Conservation (phyloP, 768 basidiomycete genomes). For the Pseudohyphozyma bogoriensis region DNA sequence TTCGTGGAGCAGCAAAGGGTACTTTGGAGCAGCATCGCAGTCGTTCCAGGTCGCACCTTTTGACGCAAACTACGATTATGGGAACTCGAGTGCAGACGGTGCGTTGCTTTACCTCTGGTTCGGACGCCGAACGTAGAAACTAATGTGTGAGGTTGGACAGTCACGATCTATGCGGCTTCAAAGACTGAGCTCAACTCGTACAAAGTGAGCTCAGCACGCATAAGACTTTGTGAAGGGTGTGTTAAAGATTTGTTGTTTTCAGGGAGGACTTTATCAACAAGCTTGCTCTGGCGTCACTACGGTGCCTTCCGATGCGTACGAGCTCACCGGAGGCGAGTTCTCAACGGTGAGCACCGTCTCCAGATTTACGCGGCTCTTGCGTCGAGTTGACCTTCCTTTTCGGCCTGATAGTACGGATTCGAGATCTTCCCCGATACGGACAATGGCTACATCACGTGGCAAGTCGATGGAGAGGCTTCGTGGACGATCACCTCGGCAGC, state of each 20-base stretch:
- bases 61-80: constrained; percentile 47
- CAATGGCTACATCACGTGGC: constrained; percentile 74
- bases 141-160: neutral
- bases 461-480: constrained; percentile 49
- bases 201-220: no score
- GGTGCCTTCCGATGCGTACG: constrained; percentile 51
- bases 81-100: constrained; percentile 47
- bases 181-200: constrained; percentile 18
- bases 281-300: constrained; percentile 57
- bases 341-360: constrained; percentile 36
- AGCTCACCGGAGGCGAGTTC: constrained; percentile 44
- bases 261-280: constrained; percentile 63
- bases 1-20: neutral
- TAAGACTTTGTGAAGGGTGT: no score
- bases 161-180: neutral
- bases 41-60: constrained; percentile 68
- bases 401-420: constrained; percentile 49
- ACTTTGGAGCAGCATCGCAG: constrained; percentile 60
- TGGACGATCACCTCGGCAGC: constrained; percentile 62
- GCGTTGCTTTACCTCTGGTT: constrained; percentile 46
- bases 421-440: constrained; percentile 52
- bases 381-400: neutral
- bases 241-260: neutral
- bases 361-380: neutral
- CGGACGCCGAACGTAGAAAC: neutral